These are phyloP conservation scores for Lomentospora prolificans DNA, from an alignment of 2,329 filamentous ascomycete genomes.

Conservation along the genomic window DNA sequence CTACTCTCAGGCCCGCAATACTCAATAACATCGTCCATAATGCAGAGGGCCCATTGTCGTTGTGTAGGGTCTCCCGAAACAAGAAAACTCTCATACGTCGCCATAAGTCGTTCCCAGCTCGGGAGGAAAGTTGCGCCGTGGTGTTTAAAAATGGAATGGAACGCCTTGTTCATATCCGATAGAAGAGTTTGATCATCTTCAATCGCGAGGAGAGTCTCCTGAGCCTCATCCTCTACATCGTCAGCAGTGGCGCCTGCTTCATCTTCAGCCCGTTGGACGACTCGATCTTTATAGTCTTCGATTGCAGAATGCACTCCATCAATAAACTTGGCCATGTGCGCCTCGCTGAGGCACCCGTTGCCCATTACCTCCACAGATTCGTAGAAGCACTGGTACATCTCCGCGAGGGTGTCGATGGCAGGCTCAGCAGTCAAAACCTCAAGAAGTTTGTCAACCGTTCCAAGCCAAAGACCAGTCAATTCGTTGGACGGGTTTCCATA, in stretches of 20 bases:
- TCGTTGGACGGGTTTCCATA: constrained; percentile 74
- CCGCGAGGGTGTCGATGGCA: constrained; percentile 88
- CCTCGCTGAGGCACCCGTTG: constrained; percentile 65
- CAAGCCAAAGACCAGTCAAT: constrained; percentile 73
- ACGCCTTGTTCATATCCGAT: constrained; percentile 99
- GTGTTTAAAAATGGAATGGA: constrained; percentile 98
- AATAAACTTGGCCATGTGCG: constrained; percentile 82
- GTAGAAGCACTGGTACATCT: constrained; percentile 99
- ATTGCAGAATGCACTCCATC: constrained; percentile 76
- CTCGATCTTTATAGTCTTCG: constrained; percentile 85
- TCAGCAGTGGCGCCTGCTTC: constrained; percentile 62
- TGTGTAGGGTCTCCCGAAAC: constrained; percentile 76
- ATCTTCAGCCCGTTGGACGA: constrained; percentile 75
- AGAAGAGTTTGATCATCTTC: constrained; percentile 95
- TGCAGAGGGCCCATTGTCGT: constrained; percentile 97
- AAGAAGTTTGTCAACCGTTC: constrained; percentile 79
- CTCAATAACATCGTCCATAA: constrained; percentile 95
- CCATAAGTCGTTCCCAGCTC: constrained; percentile 76
- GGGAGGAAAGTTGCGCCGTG: constrained; percentile 77
- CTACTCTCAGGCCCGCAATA: constrained; percentile 88
- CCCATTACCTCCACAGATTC: constrained; percentile 93
- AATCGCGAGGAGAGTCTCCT: constrained; percentile 81
- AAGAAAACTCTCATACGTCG: constrained; percentile 79
- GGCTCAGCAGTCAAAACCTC: constrained; percentile 91
- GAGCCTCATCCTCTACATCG: constrained; percentile 81